Evolutionary conservation across 306 rosid species (phyloP).

Genomic region (Abrus precatorius): DNA sequence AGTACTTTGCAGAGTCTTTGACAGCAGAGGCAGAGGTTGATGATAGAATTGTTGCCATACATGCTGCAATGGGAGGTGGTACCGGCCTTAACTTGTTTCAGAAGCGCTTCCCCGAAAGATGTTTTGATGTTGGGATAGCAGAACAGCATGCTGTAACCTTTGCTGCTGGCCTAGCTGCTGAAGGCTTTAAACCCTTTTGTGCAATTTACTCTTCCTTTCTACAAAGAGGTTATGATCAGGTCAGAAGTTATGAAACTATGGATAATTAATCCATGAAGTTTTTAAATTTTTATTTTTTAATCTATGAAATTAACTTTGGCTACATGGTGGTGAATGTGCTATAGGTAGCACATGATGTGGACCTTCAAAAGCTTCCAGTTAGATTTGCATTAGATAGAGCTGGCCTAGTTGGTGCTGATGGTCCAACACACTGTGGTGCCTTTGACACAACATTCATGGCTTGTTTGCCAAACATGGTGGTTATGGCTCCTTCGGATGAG

Average conservation of each 20-base stretch:
- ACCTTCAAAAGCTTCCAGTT: conserved; percentile 74
- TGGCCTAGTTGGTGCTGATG: conserved; percentile 78
- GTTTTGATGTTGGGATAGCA: conserved; percentile 77
- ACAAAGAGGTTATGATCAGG: conserved; percentile 79
- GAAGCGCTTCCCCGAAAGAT: conserved; percentile 61
- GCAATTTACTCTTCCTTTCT: conserved; percentile 78
- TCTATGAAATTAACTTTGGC: background rate
- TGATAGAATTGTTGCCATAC: conserved; percentile 62
- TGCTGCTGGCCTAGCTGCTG: conserved; percentile 73
- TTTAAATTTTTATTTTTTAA: background rate
- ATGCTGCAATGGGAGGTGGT: conserved; percentile 87
- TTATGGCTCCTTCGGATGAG: conserved; percentile 77
- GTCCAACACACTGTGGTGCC: conserved; percentile 84
- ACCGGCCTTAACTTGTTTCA: conserved; percentile 80
- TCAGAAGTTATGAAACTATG: conserved; percentile 23
- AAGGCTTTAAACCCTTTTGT: conserved; percentile 72
- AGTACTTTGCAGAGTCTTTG: conserved; percentile 68
- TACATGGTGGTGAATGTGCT: conserved; percentile 23
- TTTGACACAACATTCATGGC: conserved; percentile 77
- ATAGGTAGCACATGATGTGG: conserved; percentile 76
- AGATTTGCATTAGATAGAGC: conserved; percentile 74
- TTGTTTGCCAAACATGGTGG: conserved; percentile 80
- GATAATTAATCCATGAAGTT: background rate
- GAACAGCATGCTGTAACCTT: conserved; percentile 80
- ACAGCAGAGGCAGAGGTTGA: conserved; percentile 70